These are phyloP conservation scores for Kwoniella europaea DNA, from an alignment of 768 basidiomycete genomes.

Conservation along the genomic window DNA sequence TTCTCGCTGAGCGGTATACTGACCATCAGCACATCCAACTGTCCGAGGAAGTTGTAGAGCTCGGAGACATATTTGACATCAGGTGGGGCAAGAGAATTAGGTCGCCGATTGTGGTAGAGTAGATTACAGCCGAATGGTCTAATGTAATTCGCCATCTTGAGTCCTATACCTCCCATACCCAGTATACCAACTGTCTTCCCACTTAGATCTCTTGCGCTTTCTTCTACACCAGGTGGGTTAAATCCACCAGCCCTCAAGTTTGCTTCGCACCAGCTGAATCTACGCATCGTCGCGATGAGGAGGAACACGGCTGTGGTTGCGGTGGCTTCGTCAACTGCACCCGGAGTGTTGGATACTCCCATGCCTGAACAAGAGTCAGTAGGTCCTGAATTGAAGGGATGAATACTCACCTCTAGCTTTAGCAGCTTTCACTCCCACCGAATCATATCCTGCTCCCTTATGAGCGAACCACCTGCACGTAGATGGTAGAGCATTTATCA, in stretches of 20 bases:
- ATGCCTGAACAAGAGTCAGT: constrained; percentile 9
- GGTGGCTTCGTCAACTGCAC: constrained; percentile 86
- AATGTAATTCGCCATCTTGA: constrained; percentile 46
- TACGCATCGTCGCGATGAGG: constrained; percentile 33
- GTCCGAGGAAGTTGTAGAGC: constrained; percentile 66
- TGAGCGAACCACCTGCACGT: constrained; percentile 26
- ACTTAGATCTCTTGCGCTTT: constrained; percentile 52
- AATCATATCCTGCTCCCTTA: constrained; percentile 34
- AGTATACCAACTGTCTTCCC: constrained; percentile 57
- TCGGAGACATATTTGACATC: constrained; percentile 70
- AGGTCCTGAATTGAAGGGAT: background rate
- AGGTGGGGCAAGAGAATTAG: background rate
- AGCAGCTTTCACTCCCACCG: constrained; percentile 26
- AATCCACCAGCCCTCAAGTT: constrained; percentile 6
- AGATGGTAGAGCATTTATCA: constrained; percentile 8
- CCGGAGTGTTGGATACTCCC: constrained; percentile 82
- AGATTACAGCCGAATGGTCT: constrained; percentile 72
- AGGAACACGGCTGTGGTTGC: constrained; percentile 61
- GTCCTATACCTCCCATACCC: constrained; percentile 60
- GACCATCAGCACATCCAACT: constrained; percentile 78
- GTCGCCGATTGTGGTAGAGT: constrained; percentile 66
- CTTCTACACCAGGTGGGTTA: background rate
- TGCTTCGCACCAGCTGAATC: constrained; percentile 11
- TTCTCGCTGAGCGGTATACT: constrained; percentile 66
- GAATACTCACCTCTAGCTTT: constrained; percentile 14